These are phyloP conservation scores for Moesziomyces globuligerus DNA, from an alignment of 1,284 basidiomycete genomes.

Conservation along the genomic window DNA sequence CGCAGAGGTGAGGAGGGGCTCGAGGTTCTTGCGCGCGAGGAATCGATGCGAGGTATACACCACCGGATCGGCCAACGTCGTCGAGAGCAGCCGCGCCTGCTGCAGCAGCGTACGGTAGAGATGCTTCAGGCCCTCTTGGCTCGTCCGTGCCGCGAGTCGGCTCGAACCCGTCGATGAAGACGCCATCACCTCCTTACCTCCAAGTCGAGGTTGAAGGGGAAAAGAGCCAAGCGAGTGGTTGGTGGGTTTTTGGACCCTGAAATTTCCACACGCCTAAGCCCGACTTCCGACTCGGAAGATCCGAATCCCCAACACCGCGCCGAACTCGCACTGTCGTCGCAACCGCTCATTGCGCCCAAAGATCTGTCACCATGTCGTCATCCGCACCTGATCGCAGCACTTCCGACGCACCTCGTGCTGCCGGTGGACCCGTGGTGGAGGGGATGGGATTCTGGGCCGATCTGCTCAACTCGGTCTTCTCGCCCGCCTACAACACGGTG, in stretches of 20 bases:
- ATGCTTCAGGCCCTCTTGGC: constrained; percentile 23
- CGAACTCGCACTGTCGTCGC: constrained; percentile 6
- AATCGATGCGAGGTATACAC: constrained; percentile 30
- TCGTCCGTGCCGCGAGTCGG: constrained; percentile 1
- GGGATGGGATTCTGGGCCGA: constrained; percentile 23
- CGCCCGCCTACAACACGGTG: constrained; percentile 60
- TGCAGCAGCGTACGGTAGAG: constrained; percentile 35
- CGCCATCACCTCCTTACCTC: constrained; percentile 1
- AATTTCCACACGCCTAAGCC: constrained; percentile 1
- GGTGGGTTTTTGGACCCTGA: constrained; percentile 14
- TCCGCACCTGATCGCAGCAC: too few relatives aligned
- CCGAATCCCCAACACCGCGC: too few relatives aligned
- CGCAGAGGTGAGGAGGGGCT: constrained; percentile 21
- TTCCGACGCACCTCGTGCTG: too few relatives aligned
- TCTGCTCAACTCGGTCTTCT: constrained; percentile 57
- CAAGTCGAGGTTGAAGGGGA: neutral
- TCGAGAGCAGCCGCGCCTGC: constrained; percentile 35
- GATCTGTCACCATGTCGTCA: constrained; percentile 6
- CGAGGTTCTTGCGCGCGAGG: constrained; percentile 33
- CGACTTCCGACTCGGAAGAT: constrained; percentile 31
- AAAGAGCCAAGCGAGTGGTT: neutral
- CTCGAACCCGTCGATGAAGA: constrained; percentile 15
- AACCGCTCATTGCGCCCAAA: neutral
- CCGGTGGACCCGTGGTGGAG: neutral
- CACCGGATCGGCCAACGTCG: constrained; percentile 22